A percentile compares a stretch with the other conserved stretches of the same genome.
These are phyloP conservation scores for Pseudoneurospora amorphoporcata DNA, from an alignment of 495 filamentous ascomycete species.

Conservation along the genomic window DNA sequence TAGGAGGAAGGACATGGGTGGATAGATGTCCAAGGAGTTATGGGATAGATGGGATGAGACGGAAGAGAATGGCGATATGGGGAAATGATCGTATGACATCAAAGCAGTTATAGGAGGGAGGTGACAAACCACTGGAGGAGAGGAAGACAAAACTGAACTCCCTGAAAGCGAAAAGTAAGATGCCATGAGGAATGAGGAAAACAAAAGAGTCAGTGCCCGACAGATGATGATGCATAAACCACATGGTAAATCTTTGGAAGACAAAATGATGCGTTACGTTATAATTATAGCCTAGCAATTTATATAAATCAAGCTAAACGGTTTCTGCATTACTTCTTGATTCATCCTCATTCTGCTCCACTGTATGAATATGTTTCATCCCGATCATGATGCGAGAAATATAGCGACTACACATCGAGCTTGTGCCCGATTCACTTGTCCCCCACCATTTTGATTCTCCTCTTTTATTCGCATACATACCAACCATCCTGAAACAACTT, in stretches of 20 bases:
- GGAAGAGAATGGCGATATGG: background rate
- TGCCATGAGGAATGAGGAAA: no score
- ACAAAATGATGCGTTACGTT: background rate
- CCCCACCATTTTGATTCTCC: background rate
- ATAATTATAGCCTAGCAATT: background rate
- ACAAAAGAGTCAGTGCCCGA: no score
- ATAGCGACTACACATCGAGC: background rate
- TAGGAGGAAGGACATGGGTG: background rate
- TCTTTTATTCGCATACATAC: background rate
- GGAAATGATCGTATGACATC: background rate
- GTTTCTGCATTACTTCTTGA: background rate
- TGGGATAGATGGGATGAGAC: background rate
- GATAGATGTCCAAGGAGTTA: background rate
- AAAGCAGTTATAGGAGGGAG: background rate
- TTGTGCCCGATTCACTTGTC: background rate
- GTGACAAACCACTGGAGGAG: background rate
- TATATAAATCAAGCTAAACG: background rate
- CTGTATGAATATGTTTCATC: background rate
- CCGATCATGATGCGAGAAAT: background rate
- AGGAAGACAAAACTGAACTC: background rate
- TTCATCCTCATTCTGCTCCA: background rate
- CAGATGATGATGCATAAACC: background rate
- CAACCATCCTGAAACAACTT: background rate
- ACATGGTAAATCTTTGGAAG: background rate
- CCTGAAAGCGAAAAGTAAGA: background rate